Evolutionary conservation across 2,329 filamentous ascomycete genomes (phyloP).

Genomic region (Sphaerulina vaccinii): DNA sequence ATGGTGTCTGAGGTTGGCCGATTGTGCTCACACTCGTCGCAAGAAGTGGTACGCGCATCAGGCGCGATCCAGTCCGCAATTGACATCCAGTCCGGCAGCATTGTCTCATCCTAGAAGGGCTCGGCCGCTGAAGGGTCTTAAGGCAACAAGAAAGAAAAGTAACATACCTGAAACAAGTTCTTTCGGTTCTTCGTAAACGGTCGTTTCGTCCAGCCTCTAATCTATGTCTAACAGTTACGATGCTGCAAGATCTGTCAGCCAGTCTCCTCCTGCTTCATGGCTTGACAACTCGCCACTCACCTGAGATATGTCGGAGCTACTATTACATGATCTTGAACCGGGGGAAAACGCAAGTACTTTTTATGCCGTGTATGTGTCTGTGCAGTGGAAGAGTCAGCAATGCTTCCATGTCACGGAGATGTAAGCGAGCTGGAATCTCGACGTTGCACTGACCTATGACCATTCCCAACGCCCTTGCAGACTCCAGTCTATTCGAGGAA

Average conservation of each 20-base stretch:
- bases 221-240: constrained; percentile 36
- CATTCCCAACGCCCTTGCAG: constrained; percentile 29
- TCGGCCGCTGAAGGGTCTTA: not conserved
- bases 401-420: not conserved
- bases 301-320: constrained; percentile 25
- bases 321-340: constrained; percentile 33
- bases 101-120: not conserved
- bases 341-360: constrained; percentile 20
- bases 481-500: constrained; percentile 20
- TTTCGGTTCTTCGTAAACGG: constrained; percentile 28
- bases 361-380: constrained; percentile 27
- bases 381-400: constrained; percentile 5
- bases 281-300: constrained; percentile 16
- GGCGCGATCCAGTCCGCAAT: no score
- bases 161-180: constrained; percentile 28
- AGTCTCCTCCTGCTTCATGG: not conserved
- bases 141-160: not conserved
- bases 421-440: not conserved
- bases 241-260: constrained; percentile 15
- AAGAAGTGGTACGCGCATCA: no score
- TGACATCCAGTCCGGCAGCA: no score
- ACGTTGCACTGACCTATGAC: constrained; percentile 29
- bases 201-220: constrained; percentile 37
- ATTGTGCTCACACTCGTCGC: no score
- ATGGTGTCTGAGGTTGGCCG: no score